Evolutionary conservation across 495 filamentous ascomycete species (phyloP), one percentile per base, ranked within the genome.

Genomic region (Tuber melanosporum): DNA sequence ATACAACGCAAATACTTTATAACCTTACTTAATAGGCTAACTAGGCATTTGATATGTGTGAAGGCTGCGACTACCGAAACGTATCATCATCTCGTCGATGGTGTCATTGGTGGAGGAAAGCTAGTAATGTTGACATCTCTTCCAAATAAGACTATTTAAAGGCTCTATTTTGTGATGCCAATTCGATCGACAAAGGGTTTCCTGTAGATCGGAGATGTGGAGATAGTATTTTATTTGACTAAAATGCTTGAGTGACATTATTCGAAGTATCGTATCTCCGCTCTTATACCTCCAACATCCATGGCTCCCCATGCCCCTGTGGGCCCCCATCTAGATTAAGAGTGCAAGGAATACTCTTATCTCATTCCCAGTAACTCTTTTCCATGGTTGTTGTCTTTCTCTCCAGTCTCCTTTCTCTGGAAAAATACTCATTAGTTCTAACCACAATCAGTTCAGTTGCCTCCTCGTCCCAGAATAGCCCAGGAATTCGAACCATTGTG

Each of bases 221-320:
- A 76, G 45, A 52, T 72, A 79, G 36, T 36, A 6, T 69, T 76
- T 74, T 2, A 79, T 79, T 43, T 76, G 74, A 39, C 76, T 9
- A 71, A 74, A 79, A 14, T 57, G 45, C 3, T 26, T 76, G 26
- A 62, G 22, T 14, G 17, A 44, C 46, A 79, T 79, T 4, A 19
- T 6, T 52, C 3, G 20, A 22, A n/a, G 20, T 7, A 52, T 52
- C 0, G 47, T 8, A n/a, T 52, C 47, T n/a, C 19, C 47, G 3
- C 20, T 20, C 47, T 52, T 52, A n/a, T 52, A 52, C 47, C 47
- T 52, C 20, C 7, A 52, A 52, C 22, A 52, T 0, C 20, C 3
- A 5, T 22, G 47, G 8, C 47, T 52, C n/a, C 20, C 47, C 42
- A 43, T 43, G 5, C 42, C 5, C 8, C 42, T 43, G 1, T 20